Conservation (phyloP, 805 yeast genomes). For the Metschnikowia peoriensis region DNA sequence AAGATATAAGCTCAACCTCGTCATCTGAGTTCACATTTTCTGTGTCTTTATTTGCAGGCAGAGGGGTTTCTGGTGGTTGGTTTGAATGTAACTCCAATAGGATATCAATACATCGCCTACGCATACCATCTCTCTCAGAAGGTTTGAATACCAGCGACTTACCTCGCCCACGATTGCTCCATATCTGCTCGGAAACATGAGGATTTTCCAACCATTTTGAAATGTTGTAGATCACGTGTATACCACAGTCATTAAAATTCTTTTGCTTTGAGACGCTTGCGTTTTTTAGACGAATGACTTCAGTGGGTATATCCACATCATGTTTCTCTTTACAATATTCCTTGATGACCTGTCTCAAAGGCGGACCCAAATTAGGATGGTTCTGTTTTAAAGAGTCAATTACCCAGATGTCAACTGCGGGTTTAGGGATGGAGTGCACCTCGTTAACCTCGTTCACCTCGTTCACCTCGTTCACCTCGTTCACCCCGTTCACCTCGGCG, state of each 20-base stretch:
- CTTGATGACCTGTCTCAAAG: conserved; percentile 57
- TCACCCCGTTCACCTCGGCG: conserved; percentile 5
- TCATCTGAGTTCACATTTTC: conserved; percentile 19
- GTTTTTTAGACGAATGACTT: conserved; percentile 46
- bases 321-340: conserved; percentile 70
- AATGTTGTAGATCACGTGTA: conserved; percentile 79
- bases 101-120: conserved; percentile 12
- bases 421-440: background rate
- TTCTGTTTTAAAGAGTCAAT: conserved; percentile 74
- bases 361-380: conserved; percentile 50
- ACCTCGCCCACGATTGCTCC: conserved; percentile 34
- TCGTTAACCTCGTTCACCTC: background rate
- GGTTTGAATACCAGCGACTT: conserved; percentile 11
- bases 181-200: conserved; percentile 44
- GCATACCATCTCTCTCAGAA: conserved; percentile 14
- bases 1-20: conserved; percentile 23
- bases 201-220: conserved; percentile 55
- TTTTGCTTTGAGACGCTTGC: conserved; percentile 78
- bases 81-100: conserved; percentile 16
- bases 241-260: conserved; percentile 92
- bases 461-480: background rate
- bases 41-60: background rate
- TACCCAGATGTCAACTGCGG: conserved; percentile 46
- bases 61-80: conserved; percentile 7
- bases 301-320: conserved; percentile 43